Conservation (phyloP, 441 rosid genomes). For the Adansonia grandidieri region DNA sequence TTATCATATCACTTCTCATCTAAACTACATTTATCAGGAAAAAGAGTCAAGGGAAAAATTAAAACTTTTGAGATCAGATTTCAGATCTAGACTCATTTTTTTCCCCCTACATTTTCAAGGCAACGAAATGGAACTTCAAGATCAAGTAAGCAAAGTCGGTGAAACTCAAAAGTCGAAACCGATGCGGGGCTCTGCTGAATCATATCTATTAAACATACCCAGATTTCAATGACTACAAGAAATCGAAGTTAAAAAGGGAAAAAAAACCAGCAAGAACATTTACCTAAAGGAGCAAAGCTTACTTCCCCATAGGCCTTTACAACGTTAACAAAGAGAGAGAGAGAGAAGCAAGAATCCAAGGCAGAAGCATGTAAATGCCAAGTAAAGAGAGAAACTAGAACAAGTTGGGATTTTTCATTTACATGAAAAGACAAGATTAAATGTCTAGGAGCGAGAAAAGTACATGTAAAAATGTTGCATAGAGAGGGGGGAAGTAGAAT, state of each 20-base stretch:
- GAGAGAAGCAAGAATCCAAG: neutral
- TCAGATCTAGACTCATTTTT: neutral
- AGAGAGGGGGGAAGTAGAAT: neutral
- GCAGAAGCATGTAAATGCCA: neutral
- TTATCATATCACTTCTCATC: neutral
- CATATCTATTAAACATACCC: neutral
- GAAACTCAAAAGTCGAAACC: neutral
- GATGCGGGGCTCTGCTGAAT: neutral
- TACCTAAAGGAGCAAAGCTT: neutral
- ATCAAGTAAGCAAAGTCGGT: conserved; percentile 3
- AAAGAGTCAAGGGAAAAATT: neutral
- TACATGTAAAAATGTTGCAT: neutral
- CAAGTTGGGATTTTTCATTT: neutral
- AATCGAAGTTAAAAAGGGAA: conserved; percentile 3
- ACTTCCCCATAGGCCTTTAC: neutral
- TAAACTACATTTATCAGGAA: neutral
- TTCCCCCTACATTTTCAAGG: neutral
- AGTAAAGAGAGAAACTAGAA: neutral
- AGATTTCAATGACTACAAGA: neutral
- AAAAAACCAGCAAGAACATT: neutral
- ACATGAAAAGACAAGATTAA: neutral
- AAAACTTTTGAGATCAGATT: neutral
- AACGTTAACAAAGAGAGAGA: conserved; percentile 5
- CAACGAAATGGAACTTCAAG: conserved; percentile 11
- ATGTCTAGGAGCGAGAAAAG: neutral